Conservation (phyloP, 352 stramenopile species). For the Phytophthora fragariaefolia region DNA sequence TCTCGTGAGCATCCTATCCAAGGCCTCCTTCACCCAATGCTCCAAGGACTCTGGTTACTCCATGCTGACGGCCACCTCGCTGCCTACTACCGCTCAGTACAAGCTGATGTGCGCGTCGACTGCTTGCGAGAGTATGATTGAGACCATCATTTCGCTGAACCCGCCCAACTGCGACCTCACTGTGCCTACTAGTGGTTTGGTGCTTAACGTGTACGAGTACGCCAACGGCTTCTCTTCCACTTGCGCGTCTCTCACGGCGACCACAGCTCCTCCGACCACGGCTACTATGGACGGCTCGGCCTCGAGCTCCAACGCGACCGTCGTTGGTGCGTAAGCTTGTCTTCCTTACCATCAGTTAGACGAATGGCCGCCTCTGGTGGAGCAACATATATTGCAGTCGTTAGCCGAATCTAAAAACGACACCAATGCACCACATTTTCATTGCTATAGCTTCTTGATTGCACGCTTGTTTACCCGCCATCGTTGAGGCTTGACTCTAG, state of each 20-base stretch:
- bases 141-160: constrained; percentile 17
- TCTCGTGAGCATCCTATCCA: constrained; percentile 18
- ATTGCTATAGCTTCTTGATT: too few relatives aligned
- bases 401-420: not conserved
- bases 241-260: constrained; percentile 12
- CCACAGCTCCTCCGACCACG: constrained; percentile 2
- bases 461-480: too few relatives aligned
- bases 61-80: constrained; percentile 31
- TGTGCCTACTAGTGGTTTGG: constrained; percentile 30
- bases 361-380: too few relatives aligned
- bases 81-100: constrained; percentile 32
- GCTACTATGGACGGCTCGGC: not conserved
- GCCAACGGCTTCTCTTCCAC: constrained; percentile 27
- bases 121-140: constrained; percentile 31
- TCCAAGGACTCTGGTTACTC: constrained; percentile 30
- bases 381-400: not conserved
- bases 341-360: not conserved
- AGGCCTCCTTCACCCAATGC: constrained; percentile 24
- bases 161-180: constrained; percentile 34
- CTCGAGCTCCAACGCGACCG: constrained; percentile 1
- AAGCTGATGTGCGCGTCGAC: constrained; percentile 31
- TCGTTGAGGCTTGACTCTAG: too few relatives aligned
- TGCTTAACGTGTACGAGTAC: constrained; percentile 32
- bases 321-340: constrained; percentile 1
- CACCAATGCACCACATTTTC: not conserved